Evolutionary conservation across 805 yeast genomes (phyloP), one percentile per base, ranked within the genome.

Genomic region (Hermanozyma aechmeae): DNA sequence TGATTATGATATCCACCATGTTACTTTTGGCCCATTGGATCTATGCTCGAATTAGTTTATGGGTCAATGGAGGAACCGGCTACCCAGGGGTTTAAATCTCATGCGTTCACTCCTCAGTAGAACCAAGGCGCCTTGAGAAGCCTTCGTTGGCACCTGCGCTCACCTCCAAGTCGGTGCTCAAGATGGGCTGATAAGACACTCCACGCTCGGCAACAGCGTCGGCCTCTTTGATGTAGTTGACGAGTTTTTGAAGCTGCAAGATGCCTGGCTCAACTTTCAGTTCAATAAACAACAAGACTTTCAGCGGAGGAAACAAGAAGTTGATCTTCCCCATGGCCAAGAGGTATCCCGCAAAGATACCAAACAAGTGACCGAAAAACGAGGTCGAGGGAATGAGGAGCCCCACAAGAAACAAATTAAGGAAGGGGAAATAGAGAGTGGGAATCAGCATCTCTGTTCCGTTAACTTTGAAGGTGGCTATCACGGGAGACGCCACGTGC

Each of bases 311-410:
- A 26, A 71, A 68, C 34, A 84, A 53, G 27, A 65, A 55, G 20
- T 64, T 63, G 32, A 84, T 58, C 39, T 70, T 65, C 10, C 77
- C 84, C 38, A 56, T 53, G 3, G 68, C 76, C 43, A 79, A 60
- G 5, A 71, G 64, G 49, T 68, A 79, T 7, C 96, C 96, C 9
- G 77, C 63, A 3, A 66, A 35, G 24, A 81, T 55, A 4, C 82
- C 89, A 23, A 79, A 66, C 32, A 73, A 57, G 50, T 84, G 94
- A 18, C 93, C 92, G 40, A 79, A 58, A 40, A 82, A 74, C 33
- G 85, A 75, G 4, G 84, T 69, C 6, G 71, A 67, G 1, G 93
- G 87, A 24, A 77, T 48, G 16, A 79, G 24, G 5, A 80, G 31
- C 2, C 73, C 62, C 25, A 70, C 52, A 6, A 72, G 13, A 2